Conservation (phyloP, 2,329 filamentous ascomycete genomes). For the Sporothrix dimorphospora region DNA sequence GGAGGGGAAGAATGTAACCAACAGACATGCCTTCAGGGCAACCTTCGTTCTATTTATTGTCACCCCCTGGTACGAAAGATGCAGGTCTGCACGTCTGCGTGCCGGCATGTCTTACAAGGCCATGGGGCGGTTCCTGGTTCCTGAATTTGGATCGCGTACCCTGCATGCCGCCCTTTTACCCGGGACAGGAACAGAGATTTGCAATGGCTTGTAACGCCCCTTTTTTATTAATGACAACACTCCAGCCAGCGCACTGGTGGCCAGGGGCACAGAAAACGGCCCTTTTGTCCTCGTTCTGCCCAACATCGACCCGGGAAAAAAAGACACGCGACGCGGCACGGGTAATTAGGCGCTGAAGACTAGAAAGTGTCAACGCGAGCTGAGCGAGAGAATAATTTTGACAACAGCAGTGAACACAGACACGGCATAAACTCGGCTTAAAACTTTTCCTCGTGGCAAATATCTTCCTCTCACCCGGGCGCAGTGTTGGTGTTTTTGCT, state of each 20-base stretch:
- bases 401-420: neutral
- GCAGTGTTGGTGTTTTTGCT: neutral
- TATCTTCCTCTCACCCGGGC: neutral
- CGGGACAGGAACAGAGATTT: conserved; percentile 13
- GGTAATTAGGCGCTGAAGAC: conserved; percentile 2
- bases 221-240: conserved; percentile 2
- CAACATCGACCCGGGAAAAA: neutral
- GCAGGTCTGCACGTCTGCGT: neutral
- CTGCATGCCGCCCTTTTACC: neutral
- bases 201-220: neutral
- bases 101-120: neutral
- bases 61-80: neutral
- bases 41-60: conserved; percentile 7
- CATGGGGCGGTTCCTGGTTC: neutral
- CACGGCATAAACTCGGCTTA: conserved; percentile 4
- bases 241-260: too few species aligned
- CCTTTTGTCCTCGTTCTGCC: neutral
- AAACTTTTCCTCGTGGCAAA: neutral
- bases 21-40: neutral
- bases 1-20: neutral
- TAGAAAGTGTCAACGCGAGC: neutral
- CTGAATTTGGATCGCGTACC: neutral
- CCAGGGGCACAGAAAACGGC: too few species aligned
- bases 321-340: conserved; percentile 20
- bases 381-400: neutral